Evolutionary conservation across 2,329 filamentous ascomycete genomes (phyloP), one percentile per base, ranked within the genome.

Genomic region (Cladorrhinum sp.): DNA sequence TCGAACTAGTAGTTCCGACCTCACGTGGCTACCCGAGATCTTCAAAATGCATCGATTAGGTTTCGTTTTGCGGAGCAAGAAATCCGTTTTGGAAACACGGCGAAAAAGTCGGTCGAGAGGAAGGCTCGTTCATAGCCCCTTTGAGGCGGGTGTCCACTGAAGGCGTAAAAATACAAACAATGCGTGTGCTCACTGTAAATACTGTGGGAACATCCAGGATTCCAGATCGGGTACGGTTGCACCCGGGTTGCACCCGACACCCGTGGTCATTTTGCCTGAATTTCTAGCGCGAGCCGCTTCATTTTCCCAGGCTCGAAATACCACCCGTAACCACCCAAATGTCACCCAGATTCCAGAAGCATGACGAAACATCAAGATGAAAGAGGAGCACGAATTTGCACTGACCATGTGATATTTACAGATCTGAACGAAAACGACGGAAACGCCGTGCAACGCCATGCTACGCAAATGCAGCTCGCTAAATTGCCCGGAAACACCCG

Each of bases 211-310:
- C n/a, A n/a, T n/a, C n/a, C 26, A 28, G 9, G 12, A 36, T 36
- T 36, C 33, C 33, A 36, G 33, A 36, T 36, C 33, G 8, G 33
- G 33, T 16, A 12, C 33, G 8, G 33, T 36, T 36, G 33, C 33
- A 36, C 33, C 33, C n/a, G n/a, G n/a, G n/a, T n/a, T n/a, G n/a
- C n/a, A n/a, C n/a, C n/a, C 26, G 10, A 30, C 5, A 30, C 26
- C 26, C 26, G 26, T 30, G 33, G 8, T 9, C 28, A 16, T 64
- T 64, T 64, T 66, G 64, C 62, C 64, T 64, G 61, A 66, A 66
- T 63, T 12, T 42, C 53, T 64, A 63, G 64, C 52, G 52, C 33
- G 28, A 57, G 36, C 50, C 20, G 23, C 39, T 51, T 28, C 18
- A 24, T 5, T 16, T 46, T 18, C 24, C 26, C 28, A 20, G 42